phyloP scores from a whole-genome alignment of 371 early-diverging fungal species.

The Actinomucor elegans region DNA sequence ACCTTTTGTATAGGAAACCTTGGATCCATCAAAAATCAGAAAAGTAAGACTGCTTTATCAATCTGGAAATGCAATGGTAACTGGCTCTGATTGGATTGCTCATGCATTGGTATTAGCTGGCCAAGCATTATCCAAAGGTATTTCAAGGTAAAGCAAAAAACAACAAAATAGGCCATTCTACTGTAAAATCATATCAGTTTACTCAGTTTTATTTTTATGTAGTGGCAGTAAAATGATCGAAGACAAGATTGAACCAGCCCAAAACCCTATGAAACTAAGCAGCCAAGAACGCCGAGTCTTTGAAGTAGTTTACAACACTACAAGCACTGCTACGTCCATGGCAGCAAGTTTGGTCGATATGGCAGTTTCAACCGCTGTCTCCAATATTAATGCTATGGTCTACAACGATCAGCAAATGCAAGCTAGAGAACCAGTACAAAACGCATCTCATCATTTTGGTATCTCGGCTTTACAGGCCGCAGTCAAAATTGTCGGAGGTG shows the following conservation, averaged over 20 bases:
- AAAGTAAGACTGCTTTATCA: conserved; percentile 32
- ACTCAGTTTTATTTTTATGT: neutral
- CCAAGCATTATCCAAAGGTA: conserved; percentile 29
- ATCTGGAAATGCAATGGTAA: conserved; percentile 32
- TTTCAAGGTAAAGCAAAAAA: conserved; percentile 13
- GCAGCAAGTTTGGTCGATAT: conserved; percentile 27
- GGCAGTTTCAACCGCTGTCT: conserved; percentile 22
- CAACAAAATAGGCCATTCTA: too few species aligned
- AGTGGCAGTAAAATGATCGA: conserved; percentile 24
- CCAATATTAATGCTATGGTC: conserved; percentile 17
- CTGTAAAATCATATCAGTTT: too few species aligned
- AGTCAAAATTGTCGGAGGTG: conserved; percentile 32
- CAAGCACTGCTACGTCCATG: conserved; percentile 15
- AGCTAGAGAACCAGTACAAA: conserved; percentile 23
- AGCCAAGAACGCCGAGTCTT: conserved; percentile 26
- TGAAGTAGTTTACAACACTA: conserved; percentile 32
- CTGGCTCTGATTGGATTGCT: conserved; percentile 41
- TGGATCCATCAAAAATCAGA: conserved; percentile 7
- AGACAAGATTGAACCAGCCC: conserved; percentile 20
- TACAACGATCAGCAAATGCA: conserved; percentile 10
- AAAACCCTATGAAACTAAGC: conserved; percentile 22
- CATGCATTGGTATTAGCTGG: conserved; percentile 33
- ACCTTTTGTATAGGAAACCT: neutral
- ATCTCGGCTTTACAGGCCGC: conserved; percentile 35
- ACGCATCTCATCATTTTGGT: conserved; percentile 31